A percentile compares a stretch with the other conserved stretches of the same genome.
Conservation (phyloP, 2,329 filamentous ascomycete genomes). For the Neofusicoccum parvum region DNA sequence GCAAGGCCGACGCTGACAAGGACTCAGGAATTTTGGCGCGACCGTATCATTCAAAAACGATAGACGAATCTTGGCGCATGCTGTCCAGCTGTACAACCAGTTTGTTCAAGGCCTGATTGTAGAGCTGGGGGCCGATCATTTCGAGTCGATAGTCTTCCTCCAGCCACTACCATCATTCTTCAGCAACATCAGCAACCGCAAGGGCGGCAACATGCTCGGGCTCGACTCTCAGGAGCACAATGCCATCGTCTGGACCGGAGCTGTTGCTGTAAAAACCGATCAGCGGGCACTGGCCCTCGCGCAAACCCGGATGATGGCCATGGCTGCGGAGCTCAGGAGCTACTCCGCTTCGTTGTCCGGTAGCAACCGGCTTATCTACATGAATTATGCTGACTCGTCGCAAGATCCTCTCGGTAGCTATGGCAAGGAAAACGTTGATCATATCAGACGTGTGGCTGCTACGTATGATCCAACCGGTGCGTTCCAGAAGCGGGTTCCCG, state of each 20-base stretch:
- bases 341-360: neutral
- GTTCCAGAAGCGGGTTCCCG: constrained; percentile 30
- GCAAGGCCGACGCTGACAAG: neutral
- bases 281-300: neutral
- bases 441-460: neutral
- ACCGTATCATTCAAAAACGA: constrained; percentile 37
- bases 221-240: constrained; percentile 25
- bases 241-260: neutral
- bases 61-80: constrained; percentile 39
- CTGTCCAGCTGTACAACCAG: constrained; percentile 43
- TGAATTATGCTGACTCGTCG: neutral
- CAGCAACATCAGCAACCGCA: neutral
- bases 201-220: constrained; percentile 26
- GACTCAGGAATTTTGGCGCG: constrained; percentile 24
- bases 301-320: neutral
- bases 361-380: neutral
- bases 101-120: constrained; percentile 31
- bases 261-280: neutral
- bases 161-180: constrained; percentile 24
- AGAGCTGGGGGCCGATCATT: constrained; percentile 28
- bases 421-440: constrained; percentile 3
- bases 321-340: neutral
- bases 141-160: constrained; percentile 25
- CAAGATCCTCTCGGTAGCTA: constrained; percentile 28
- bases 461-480: constrained; percentile 25